Evolutionary conservation across 345 rosid species (phyloP), one percentile per base, ranked within the genome.

Genomic region (Gynandropsis gynandra): DNA sequence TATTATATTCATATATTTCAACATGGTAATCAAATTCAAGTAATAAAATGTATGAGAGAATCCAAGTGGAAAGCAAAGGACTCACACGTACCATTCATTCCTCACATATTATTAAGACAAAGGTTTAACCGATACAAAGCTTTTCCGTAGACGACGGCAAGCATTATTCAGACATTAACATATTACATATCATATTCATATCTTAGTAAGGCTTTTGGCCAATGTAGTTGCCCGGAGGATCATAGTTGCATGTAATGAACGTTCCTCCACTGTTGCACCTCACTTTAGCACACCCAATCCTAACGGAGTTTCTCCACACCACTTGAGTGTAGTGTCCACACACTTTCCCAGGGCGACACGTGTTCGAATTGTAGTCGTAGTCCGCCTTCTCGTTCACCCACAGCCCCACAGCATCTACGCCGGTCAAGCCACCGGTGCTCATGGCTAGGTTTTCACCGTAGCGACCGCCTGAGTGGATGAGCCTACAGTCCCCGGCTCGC

Each of bases 251-350:
- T 4, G 34, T 36, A 16, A 82, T 74, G 53, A 80, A 74, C 32
- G 80, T 72, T 21, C 58, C 35, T 8, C 81, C 80, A 56, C 37
- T 67, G 53, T 43, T 50, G 61, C 95, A 85, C 32, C 16, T 71
- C 51, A 81, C 80, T 70, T 75, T 80, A 16, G 84, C 89, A 50
- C 95, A 85, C 1, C 95, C 89, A 4, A 85, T 1, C 12, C 42
- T 71, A 42, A 39, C 64, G 0, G 89, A 62, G 34, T 75, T 39
- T 16, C 63, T 59, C 89, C 89, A 81, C 42, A 85, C 95, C 37
- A 81, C 73, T 49, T 84, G 94, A 11, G 89, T 84, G 46, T 84
- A 84, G 52, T 84, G 94, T 16, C 74, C 72, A 52, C 94, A 85
- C 9, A 42, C 51, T 42, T 66, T 14, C 6, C 56, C 56, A 5